Evolutionary conservation across 2,329 filamentous ascomycete genomes (phyloP).

Genomic region (Akanthomyces muscarius): DNA sequence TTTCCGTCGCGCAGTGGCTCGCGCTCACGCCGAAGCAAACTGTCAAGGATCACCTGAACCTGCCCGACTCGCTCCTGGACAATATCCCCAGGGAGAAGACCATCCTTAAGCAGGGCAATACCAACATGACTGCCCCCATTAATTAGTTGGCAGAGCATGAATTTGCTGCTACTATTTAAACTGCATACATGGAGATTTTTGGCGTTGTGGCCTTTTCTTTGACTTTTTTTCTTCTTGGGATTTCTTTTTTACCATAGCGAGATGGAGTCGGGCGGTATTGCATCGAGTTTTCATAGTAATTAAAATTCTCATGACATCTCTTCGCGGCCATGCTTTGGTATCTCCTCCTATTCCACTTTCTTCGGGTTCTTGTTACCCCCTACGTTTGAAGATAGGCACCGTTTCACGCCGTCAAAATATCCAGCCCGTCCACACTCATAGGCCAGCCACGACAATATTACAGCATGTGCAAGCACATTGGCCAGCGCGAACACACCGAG

Average conservation of each 20-base stretch:
- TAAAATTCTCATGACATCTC: not conserved
- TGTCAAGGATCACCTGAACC: conserved; percentile 51
- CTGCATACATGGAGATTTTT: not conserved
- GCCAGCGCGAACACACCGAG: conserved; percentile 1
- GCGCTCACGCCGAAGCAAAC: conserved; percentile 55
- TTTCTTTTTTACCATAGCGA: not conserved
- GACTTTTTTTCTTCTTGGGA: not conserved
- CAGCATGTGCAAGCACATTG: not conserved
- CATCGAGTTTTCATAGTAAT: not conserved
- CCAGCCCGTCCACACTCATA: too few species aligned
- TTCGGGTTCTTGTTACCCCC: too few species aligned
- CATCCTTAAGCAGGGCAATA: conserved; percentile 38
- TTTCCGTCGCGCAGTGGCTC: conserved; percentile 56
- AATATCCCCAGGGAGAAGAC: conserved; percentile 39
- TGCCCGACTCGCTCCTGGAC: conserved; percentile 35
- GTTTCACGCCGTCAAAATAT: too few species aligned
- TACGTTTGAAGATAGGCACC: too few species aligned
- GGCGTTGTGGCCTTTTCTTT: not conserved
- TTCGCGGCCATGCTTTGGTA: not conserved
- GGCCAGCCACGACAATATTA: too few species aligned
- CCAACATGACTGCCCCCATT: conserved; percentile 30
- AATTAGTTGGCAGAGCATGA: not conserved
- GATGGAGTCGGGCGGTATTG: not conserved
- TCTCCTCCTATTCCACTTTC: too few species aligned
- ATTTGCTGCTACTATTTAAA: not conserved